Evolutionary conservation across 345 rosid genomes (phyloP).

Genomic region (Dovyalis caffra): DNA sequence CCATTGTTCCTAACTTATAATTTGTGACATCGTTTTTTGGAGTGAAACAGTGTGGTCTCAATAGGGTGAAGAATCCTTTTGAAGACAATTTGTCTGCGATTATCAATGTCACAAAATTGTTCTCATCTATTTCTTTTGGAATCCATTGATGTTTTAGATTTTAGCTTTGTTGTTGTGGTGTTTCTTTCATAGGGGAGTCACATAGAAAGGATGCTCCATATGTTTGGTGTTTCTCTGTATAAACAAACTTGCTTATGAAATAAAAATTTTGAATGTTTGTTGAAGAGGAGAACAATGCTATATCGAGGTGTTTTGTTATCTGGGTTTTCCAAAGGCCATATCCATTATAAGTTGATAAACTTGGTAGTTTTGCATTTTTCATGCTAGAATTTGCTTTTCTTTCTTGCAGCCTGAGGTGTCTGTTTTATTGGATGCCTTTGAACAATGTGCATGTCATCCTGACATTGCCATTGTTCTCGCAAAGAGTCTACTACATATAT

Average conservation of each 20-base stretch:
- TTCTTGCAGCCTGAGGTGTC: slow-evolving; percentile 72
- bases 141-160: neutral
- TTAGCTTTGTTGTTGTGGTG: neutral
- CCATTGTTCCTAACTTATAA: neutral
- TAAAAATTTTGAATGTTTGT: neutral
- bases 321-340: slow-evolving; percentile 1
- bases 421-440: slow-evolving; percentile 83
- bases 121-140: neutral
- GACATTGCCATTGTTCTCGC: slow-evolving; percentile 63
- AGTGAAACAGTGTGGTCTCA: neutral
- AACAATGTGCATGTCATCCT: slow-evolving; percentile 70
- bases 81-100: neutral
- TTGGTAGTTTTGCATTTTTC: neutral
- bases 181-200: neutral
- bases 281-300: neutral
- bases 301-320: neutral
- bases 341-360: neutral
- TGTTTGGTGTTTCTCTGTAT: neutral
- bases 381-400: slow-evolving; percentile 1
- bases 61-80: neutral
- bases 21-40: neutral
- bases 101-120: neutral
- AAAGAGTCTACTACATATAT: slow-evolving; percentile 58
- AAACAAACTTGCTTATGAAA: neutral
- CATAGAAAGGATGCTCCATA: neutral